phyloP scores from a whole-genome alignment of 2,329 filamentous ascomycete genomes.

The Trichoderma pleuroti region DNA sequence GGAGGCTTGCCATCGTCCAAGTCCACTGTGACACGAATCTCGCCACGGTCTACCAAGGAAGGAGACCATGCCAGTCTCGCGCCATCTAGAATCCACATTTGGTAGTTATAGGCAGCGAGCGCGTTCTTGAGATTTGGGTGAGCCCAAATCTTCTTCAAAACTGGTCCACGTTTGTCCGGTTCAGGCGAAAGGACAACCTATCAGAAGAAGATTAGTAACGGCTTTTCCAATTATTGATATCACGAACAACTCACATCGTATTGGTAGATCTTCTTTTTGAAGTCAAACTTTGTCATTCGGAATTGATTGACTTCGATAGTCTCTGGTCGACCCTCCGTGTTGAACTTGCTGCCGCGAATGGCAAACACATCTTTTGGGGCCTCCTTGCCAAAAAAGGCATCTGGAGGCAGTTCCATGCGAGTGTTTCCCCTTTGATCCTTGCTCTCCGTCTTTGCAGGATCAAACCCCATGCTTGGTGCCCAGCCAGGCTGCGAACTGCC shows the following conservation, averaged over 20 bases:
- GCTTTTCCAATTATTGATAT: not conserved
- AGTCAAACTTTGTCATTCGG: conserved; percentile 57
- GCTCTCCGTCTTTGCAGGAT: conserved; percentile 39
- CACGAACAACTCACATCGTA: conserved; percentile 67
- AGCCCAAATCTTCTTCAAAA: conserved; percentile 75
- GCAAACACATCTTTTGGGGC: conserved; percentile 35
- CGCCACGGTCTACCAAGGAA: conserved; percentile 41
- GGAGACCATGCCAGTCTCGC: conserved; percentile 77
- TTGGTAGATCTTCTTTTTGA: conserved; percentile 65
- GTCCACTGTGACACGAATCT: conserved; percentile 61
- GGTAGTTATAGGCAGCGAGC: conserved; percentile 46
- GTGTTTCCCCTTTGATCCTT: conserved; percentile 37
- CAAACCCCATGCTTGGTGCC: conserved; percentile 37
- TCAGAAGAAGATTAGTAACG: not conserved
- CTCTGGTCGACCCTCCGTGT: conserved; percentile 54
- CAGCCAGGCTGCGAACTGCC: conserved; percentile 26
- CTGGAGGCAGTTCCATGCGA: conserved; percentile 56
- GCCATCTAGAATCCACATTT: conserved; percentile 72
- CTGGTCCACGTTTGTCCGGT: conserved; percentile 55
- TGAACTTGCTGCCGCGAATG: conserved; percentile 43
- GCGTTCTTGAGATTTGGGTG: conserved; percentile 55
- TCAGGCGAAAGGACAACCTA: conserved; percentile 65
- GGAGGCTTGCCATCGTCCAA: conserved; percentile 63
- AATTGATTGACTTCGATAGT: conserved; percentile 69
- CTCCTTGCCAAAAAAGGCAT: conserved; percentile 46